Percentiles rank a stretch among this genome's conserved stretches.
Conservation (phyloP, 306 rosid species). For the Crotalaria pallida region DNA sequence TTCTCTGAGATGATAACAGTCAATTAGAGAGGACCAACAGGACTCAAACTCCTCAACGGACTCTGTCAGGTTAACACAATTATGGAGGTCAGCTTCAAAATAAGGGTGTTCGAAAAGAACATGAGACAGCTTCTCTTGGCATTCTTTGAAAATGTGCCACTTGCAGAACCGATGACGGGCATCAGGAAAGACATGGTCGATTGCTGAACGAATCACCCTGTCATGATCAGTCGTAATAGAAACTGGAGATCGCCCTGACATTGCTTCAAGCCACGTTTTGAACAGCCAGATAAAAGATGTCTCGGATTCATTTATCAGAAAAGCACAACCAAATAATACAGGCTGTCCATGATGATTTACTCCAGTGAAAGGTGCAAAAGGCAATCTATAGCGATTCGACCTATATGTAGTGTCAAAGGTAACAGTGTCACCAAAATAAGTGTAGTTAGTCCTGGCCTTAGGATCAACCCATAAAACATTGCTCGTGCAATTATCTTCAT, state of each 20-base stretch:
- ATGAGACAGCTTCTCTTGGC: constrained; percentile 32
- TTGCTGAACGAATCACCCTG: constrained; percentile 31
- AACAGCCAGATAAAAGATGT: constrained; percentile 30
- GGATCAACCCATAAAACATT: constrained; percentile 32
- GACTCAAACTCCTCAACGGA: constrained; percentile 31
- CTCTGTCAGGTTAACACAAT: constrained; percentile 28
- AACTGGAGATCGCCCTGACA: constrained; percentile 20
- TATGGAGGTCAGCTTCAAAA: constrained; percentile 34
- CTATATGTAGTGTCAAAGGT: constrained; percentile 37
- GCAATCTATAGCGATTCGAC: constrained; percentile 37
- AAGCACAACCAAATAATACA: constrained; percentile 29
- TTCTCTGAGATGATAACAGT: constrained; percentile 22
- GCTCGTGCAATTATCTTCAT: constrained; percentile 30
- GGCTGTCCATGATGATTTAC: constrained; percentile 34
- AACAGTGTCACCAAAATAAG: constrained; percentile 34
- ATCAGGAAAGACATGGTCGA: constrained; percentile 26
- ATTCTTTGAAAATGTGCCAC: constrained; percentile 37
- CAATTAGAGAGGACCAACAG: constrained; percentile 28
- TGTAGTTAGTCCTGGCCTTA: constrained; percentile 27
- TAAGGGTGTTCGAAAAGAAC: constrained; percentile 21
- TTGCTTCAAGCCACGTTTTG: constrained; percentile 31
- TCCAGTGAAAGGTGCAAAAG: constrained; percentile 32
- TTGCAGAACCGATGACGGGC: constrained; percentile 34
- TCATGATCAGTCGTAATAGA: constrained; percentile 36
- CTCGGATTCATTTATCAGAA: constrained; percentile 30